These are phyloP conservation scores for Fonsecaea erecta DNA, from an alignment of 2,329 filamentous ascomycete genomes.

Conservation along the genomic window DNA sequence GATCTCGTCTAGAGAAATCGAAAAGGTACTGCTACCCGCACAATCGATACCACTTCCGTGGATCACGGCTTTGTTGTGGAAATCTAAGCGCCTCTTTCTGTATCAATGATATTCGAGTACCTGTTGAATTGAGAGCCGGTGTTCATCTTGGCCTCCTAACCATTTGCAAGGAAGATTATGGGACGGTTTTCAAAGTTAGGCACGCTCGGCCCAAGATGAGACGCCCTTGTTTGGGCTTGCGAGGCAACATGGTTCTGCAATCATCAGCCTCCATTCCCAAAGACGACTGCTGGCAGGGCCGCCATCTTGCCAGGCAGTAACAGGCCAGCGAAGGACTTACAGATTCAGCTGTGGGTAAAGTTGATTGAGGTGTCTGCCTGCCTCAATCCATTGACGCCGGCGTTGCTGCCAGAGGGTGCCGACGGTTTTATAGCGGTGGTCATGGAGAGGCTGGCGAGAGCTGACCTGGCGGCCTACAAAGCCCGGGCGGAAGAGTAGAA, in stretches of 20 bases:
- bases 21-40: conserved; percentile 79
- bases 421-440: conserved; percentile 29
- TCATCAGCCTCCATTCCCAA: conserved; percentile 33
- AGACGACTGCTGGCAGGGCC: conserved; percentile 13
- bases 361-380: conserved; percentile 25
- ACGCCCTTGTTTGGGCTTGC: conserved; percentile 63
- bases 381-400: conserved; percentile 20
- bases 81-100: conserved; percentile 90
- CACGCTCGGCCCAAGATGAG: conserved; percentile 74
- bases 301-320: conserved; percentile 28
- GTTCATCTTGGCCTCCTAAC: conserved; percentile 42
- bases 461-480: conserved; percentile 35
- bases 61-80: conserved; percentile 89
- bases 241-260: conserved; percentile 60
- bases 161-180: conserved; percentile 98
- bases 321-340: conserved; percentile 30
- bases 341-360: conserved; percentile 30
- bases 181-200: conserved; percentile 94
- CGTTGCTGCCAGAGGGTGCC: conserved; percentile 27
- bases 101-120: conserved; percentile 86
- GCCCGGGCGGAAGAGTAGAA: conserved; percentile 32
- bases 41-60: conserved; percentile 89
- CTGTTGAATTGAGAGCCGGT: conserved; percentile 68
- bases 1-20: conserved; percentile 61
- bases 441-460: conserved; percentile 26